A percentile compares a stretch with the other conserved stretches of the same genome.
Evolutionary conservation across 805 yeast species (phyloP).

Genomic region (Starmerella lactis-condensi): DNA sequence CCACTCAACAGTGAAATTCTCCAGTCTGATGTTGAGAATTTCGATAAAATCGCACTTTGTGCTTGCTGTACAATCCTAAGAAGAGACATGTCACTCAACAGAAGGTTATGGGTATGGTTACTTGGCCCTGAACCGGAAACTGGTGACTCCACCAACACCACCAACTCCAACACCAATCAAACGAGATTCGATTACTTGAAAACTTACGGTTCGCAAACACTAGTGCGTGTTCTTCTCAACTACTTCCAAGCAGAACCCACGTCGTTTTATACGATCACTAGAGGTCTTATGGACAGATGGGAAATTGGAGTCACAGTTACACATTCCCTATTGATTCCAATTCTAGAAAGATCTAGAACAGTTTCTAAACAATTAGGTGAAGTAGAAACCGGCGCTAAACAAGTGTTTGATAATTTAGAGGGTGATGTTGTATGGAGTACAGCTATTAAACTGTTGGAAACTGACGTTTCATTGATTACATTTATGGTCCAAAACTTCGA

Average conservation of each 20-base stretch:
- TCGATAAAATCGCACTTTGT: constrained; percentile 43
- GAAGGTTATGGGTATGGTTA: constrained; percentile 87
- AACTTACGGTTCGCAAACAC: constrained; percentile 33
- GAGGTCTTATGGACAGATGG: constrained; percentile 81
- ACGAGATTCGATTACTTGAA: constrained; percentile 39
- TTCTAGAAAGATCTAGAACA: constrained; percentile 31
- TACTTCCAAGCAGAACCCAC: constrained; percentile 19
- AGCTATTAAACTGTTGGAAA: constrained; percentile 28
- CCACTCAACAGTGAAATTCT: constrained; percentile 41
- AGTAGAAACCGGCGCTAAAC: constrained; percentile 31
- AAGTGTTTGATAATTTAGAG: constrained; percentile 76
- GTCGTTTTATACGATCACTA: constrained; percentile 40
- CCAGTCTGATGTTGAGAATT: constrained; percentile 31
- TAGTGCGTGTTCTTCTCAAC: constrained; percentile 37
- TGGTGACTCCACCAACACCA: no score
- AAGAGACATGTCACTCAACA: constrained; percentile 82
- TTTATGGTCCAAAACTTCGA: constrained; percentile 50
- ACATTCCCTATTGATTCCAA: constrained; percentile 50
- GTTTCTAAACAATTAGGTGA: neutral
- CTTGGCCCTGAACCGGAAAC: constrained; percentile 50
- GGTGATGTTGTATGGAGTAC: constrained; percentile 60
- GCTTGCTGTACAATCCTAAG: constrained; percentile 45
- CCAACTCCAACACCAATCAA: constrained; percentile 9
- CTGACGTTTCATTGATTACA: constrained; percentile 29
- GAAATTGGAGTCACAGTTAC: constrained; percentile 67